Evolutionary conservation across 2,329 filamentous ascomycete species (phyloP).

Genomic region (Decorospora gaudefroyi): DNA sequence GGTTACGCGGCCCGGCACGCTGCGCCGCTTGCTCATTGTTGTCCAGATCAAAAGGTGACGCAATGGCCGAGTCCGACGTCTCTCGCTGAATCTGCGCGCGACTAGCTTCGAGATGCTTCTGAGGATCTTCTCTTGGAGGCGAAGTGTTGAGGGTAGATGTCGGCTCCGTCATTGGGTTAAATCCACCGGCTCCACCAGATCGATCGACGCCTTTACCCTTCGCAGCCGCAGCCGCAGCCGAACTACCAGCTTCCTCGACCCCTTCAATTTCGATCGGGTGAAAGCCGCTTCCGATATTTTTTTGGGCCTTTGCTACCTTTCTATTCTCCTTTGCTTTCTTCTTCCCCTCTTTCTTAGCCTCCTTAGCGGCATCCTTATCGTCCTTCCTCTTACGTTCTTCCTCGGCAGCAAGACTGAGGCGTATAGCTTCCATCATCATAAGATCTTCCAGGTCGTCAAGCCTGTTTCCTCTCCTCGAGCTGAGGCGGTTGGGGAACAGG

Average conservation of each 20-base stretch:
- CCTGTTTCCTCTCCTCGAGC: constrained; percentile 61
- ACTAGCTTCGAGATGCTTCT: constrained; percentile 54
- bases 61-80: constrained; percentile 44
- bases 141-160: constrained; percentile 50
- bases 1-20: constrained; percentile 75
- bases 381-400: constrained; percentile 88
- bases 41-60: constrained; percentile 51
- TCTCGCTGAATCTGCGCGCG: constrained; percentile 50
- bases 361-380: constrained; percentile 78
- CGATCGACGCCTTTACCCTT: constrained; percentile 56
- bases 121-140: constrained; percentile 46
- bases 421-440: constrained; percentile 98
- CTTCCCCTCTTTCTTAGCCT: constrained; percentile 83
- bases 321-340: constrained; percentile 67
- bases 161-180: constrained; percentile 51
- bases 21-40: constrained; percentile 49
- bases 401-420: constrained; percentile 86
- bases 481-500: constrained; percentile 50
- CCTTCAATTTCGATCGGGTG: constrained; percentile 60
- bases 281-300: constrained; percentile 59
- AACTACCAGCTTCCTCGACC: constrained; percentile 32
- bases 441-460: constrained; percentile 93
- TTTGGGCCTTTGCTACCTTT: constrained; percentile 70
- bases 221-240: constrained; percentile 45
- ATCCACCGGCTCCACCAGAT: constrained; percentile 45